Evolutionary conservation across 2,329 filamentous ascomycete species (phyloP).

Genomic region (Botrytis sinoallii): DNA sequence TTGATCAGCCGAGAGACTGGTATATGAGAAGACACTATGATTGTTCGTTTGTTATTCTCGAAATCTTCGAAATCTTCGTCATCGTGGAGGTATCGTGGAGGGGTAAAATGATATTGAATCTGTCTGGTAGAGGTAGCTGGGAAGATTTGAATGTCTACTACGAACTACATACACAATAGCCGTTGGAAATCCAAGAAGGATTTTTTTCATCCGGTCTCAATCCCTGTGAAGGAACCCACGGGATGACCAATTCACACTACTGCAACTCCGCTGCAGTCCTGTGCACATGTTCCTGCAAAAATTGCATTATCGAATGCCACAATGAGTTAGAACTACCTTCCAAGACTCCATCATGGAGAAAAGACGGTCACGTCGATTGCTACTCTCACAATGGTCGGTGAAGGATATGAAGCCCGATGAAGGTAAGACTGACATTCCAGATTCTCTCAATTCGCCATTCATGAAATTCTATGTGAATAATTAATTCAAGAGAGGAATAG

Average conservation of each 20-base stretch:
- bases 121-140: not conserved
- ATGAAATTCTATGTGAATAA: not conserved
- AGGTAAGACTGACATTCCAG: not conserved
- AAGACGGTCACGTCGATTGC: not conserved
- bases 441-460: not conserved
- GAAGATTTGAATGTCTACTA: not conserved
- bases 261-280: not conserved
- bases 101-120: not conserved
- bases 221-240: not conserved
- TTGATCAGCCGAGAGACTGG: not conserved
- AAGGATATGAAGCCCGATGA: not conserved
- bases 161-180: not conserved
- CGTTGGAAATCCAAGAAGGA: not conserved
- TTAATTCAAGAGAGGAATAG: slow-evolving; percentile 5
- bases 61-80: not conserved
- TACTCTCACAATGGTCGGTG: not conserved
- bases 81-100: not conserved
- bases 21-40: not conserved
- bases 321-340: not conserved
- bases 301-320: not conserved
- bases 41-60: too few species aligned
- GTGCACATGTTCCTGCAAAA: slow-evolving; percentile 16
- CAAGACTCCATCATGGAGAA: not conserved
- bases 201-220: not conserved
- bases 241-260: not conserved